Conservation (phyloP, 2,329 filamentous ascomycete species). For the Laburnicola sp. region DNA sequence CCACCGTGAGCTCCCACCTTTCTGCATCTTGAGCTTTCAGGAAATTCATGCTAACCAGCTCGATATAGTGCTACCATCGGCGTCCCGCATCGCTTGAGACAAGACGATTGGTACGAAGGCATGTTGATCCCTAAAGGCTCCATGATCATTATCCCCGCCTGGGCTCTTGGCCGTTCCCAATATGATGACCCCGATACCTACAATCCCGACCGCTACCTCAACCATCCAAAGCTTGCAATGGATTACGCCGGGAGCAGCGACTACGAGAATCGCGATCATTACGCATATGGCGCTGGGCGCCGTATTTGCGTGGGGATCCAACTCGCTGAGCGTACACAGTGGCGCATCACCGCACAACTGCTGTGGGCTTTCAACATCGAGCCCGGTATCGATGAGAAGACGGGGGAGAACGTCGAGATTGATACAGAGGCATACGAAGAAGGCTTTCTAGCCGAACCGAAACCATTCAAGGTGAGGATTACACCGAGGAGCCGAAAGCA, state of each 20-base stretch:
- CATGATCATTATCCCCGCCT: slow-evolving; percentile 35
- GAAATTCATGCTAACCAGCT: slow-evolving; percentile 1
- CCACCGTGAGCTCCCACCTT: slow-evolving; percentile 27
- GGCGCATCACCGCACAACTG: slow-evolving; percentile 38
- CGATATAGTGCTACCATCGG: slow-evolving; percentile 20
- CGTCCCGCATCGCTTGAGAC: slow-evolving; percentile 26
- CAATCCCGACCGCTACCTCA: slow-evolving; percentile 43
- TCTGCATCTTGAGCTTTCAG: not conserved
- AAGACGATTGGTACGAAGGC: slow-evolving; percentile 37
- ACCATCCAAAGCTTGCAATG: slow-evolving; percentile 36
- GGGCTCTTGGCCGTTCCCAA: slow-evolving; percentile 20
- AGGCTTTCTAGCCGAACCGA: slow-evolving; percentile 47
- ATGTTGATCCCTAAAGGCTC: slow-evolving; percentile 35
- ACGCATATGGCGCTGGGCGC: slow-evolving; percentile 54
- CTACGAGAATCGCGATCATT: slow-evolving; percentile 49
- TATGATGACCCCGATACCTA: slow-evolving; percentile 33
- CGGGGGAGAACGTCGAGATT: slow-evolving; percentile 49
- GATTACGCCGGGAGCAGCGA: slow-evolving; percentile 42
- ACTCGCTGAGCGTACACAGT: slow-evolving; percentile 56
- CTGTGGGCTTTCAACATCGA: slow-evolving; percentile 56
- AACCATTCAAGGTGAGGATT: slow-evolving; percentile 57
- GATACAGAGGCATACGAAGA: slow-evolving; percentile 38
- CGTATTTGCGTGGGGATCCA: slow-evolving; percentile 57
- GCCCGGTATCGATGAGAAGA: slow-evolving; percentile 37
- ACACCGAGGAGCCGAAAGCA: slow-evolving; percentile 48